A percentile compares a stretch with the other conserved stretches of the same genome.
Conservation (phyloP, 2,329 filamentous ascomycete genomes). For the Aspergillus versicolor region DNA sequence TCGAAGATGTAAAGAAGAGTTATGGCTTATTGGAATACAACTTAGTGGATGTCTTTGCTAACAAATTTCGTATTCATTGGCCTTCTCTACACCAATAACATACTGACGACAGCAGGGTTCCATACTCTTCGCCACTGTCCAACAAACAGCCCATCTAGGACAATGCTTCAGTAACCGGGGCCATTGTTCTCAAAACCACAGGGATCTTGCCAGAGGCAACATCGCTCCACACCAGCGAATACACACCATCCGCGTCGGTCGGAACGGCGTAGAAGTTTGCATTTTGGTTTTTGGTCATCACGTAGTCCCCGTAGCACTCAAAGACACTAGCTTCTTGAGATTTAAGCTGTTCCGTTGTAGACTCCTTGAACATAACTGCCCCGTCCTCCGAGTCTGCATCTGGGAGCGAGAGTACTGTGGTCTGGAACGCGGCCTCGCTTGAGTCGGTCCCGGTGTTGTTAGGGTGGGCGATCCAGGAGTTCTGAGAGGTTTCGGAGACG, state of each 20-base stretch:
- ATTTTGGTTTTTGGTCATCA: neutral
- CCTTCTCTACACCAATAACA: too few species aligned
- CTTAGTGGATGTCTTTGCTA: too few species aligned
- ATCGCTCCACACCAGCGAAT: neutral
- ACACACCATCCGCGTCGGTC: neutral
- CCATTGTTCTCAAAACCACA: neutral
- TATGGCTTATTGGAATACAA: too few species aligned
- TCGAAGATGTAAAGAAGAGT: too few species aligned
- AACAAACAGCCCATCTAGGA: neutral
- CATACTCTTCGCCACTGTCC: neutral
- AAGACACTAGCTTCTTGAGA: neutral
- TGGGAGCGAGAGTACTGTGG: neutral
- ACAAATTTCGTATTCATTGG: too few species aligned
- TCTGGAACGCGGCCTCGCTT: neutral
- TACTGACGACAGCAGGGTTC: neutral
- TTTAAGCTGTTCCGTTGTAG: neutral
- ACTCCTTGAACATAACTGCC: neutral
- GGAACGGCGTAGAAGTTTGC: neutral
- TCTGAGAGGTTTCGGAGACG: neutral
- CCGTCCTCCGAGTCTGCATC: neutral
- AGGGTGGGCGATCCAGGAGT: conserved; percentile 4
- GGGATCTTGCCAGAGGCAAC: neutral
- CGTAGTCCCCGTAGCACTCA: neutral
- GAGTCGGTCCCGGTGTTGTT: neutral
- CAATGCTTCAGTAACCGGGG: neutral